Percentiles rank a stretch among this genome's conserved stretches.
phyloP scores from a whole-genome alignment of 768 basidiomycete genomes.

The Mrakia hoshinonis region DNA sequence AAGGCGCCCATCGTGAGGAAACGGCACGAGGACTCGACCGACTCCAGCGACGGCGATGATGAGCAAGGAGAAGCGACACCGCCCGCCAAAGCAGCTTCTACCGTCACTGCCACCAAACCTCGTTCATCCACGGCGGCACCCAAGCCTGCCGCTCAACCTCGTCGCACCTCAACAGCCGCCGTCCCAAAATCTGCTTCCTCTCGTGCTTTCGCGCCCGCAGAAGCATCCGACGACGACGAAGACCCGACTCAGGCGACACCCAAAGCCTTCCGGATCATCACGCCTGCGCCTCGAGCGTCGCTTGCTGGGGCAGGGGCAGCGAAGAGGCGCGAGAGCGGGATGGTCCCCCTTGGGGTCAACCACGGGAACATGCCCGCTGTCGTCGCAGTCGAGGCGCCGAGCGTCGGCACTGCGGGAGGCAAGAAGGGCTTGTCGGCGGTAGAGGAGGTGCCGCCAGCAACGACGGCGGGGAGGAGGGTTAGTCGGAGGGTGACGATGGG shows the following conservation, averaged over 20 bases:
- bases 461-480: not conserved
- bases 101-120: not conserved
- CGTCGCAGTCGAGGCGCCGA: no score
- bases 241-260: not conserved
- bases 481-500: conserved; percentile 9
- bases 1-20: not conserved
- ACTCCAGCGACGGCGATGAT: not conserved
- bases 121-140: not conserved
- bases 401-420: not conserved
- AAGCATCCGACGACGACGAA: not conserved
- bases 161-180: not conserved
- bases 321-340: conserved; percentile 7
- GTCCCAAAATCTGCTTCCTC: not conserved
- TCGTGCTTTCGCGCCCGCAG: not conserved
- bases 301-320: not conserved
- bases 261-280: conserved; percentile 14
- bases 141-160: not conserved
- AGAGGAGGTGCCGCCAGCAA: not conserved
- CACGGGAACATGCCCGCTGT: not conserved
- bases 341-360: not conserved
- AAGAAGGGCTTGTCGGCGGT: not conserved
- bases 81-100: not conserved
- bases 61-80: not conserved
- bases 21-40: not conserved
- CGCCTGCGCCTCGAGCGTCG: not conserved